Evolutionary conservation across 768 basidiomycete species (phyloP).

Genomic region (Baorangia bicolor): DNA sequence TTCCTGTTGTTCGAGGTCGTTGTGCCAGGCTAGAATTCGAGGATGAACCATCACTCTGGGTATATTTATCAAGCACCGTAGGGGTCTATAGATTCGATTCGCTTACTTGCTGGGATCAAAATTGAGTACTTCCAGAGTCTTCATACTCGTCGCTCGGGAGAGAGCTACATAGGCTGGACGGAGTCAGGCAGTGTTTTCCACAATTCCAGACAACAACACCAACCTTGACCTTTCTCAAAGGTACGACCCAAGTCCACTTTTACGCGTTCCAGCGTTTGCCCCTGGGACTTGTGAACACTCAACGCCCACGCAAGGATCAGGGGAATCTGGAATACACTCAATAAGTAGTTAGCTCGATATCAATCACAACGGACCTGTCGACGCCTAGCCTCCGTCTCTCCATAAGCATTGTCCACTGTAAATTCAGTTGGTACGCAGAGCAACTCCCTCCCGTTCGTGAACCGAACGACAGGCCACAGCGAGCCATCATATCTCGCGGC

Average conservation of each 20-base stretch:
- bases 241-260: constrained; percentile 72
- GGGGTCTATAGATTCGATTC: not conserved
- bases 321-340: constrained; percentile 43
- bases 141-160: constrained; percentile 70
- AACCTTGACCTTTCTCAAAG: constrained; percentile 83
- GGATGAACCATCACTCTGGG: constrained; percentile 63
- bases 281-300: constrained; percentile 87
- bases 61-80: not conserved
- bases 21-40: constrained; percentile 59
- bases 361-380: constrained; percentile 44
- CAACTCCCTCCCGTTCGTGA: constrained; percentile 46
- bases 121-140: constrained; percentile 59
- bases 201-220: not conserved
- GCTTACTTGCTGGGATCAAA: constrained; percentile 60
- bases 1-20: constrained; percentile 26
- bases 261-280: constrained; percentile 83
- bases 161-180: constrained; percentile 64
- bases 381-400: constrained; percentile 57
- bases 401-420: constrained; percentile 59
- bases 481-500: constrained; percentile 25
- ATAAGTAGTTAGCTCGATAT: not conserved
- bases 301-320: constrained; percentile 84
- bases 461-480: constrained; percentile 62
- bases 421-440: constrained; percentile 59
- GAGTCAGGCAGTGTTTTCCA: not conserved